Base-by-base conservation (phyloP, 495 filamentous ascomycete species). In the Sphaerosporella brunnea region DNA sequence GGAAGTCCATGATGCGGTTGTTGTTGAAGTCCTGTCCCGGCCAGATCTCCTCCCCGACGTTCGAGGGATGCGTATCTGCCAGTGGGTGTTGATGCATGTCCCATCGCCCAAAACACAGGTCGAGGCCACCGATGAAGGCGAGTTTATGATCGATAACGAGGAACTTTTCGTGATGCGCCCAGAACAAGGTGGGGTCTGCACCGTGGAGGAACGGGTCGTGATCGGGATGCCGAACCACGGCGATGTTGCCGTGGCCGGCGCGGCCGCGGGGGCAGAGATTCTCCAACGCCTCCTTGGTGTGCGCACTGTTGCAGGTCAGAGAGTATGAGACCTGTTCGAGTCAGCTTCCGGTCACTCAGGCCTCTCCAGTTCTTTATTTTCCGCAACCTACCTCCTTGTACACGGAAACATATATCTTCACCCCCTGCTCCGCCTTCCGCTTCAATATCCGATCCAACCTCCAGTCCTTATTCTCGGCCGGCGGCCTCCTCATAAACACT, bases 101-200 rank as follows among this genome's bases (percentile, higher is more conserved):
- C 87, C 87, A 96, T 21, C 88, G 74, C 2, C 88, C 88, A 61
- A 94, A 96, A 63, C 88, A 95, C n/a, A 95, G 71, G 64, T 96
- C 88, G 25, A 96, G 69, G 1, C 88, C 88, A 32, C 88, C 88
- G 48, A 93, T 84, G 55, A 94, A 96, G 15, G 84, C 88, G 51
- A 88, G 57, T 15, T 74, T 72, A 63, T 93, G 92, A 64, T 96
- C 88, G 45, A 95, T 80, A 24, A 96, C 83, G 45, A 95, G 77
- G 64, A 94, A 83, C 57, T 96, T 96, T 59, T 96, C 88, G 60
- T 96, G 88, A 60, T 96, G 88, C 0, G 88, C 88, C 88, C 88
- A 96, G 65, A 95, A 95, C 58, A 95, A 82, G 0, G 85, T 95
- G 86, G 93, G 93, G 51, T 96, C 88, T 7, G 82, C 83, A 1